A percentile compares a stretch with the other conserved stretches of the same genome.
Evolutionary conservation across 345 rosid genomes (phyloP).

Genomic region (Sapria himalayana): DNA sequence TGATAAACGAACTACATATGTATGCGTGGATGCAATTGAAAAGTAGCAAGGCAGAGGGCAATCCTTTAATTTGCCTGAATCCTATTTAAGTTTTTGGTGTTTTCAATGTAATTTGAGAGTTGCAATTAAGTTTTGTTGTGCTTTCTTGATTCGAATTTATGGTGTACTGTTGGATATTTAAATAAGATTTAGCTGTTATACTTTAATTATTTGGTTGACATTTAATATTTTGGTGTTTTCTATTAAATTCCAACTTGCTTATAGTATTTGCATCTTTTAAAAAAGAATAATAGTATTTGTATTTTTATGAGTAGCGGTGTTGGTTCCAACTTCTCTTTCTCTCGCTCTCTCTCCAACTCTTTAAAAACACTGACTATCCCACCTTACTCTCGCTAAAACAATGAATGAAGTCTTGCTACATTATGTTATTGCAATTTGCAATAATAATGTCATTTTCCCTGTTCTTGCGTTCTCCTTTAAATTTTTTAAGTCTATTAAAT

Average conservation of each 20-base stretch:
- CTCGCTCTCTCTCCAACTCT: conserved; percentile 8
- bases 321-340: conserved; percentile 5
- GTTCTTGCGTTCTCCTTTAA: conserved; percentile 15
- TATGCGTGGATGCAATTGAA: no score
- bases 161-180: conserved; percentile 10
- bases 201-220: conserved; percentile 32
- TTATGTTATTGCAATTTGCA: conserved; percentile 17
- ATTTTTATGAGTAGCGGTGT: neutral
- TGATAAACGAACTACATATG: no score
- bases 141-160: conserved; percentile 10
- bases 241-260: conserved; percentile 35
- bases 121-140: conserved; percentile 20
- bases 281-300: conserved; percentile 5
- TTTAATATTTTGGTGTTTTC: conserved; percentile 39
- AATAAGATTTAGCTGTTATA: conserved; percentile 12
- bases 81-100: conserved; percentile 9
- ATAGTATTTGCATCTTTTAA: conserved; percentile 10
- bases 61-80: neutral
- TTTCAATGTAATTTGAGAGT: conserved; percentile 16
- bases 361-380: conserved; percentile 16
- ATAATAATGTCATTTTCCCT: conserved; percentile 20
- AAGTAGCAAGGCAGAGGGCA: neutral
- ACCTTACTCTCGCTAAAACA: conserved; percentile 9
- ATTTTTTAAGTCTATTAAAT: conserved; percentile 25
- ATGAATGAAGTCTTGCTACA: conserved; percentile 27